These are phyloP conservation scores for Udeniomyces megalosporus DNA, from an alignment of 768 basidiomycete species.

Conservation along the genomic window DNA sequence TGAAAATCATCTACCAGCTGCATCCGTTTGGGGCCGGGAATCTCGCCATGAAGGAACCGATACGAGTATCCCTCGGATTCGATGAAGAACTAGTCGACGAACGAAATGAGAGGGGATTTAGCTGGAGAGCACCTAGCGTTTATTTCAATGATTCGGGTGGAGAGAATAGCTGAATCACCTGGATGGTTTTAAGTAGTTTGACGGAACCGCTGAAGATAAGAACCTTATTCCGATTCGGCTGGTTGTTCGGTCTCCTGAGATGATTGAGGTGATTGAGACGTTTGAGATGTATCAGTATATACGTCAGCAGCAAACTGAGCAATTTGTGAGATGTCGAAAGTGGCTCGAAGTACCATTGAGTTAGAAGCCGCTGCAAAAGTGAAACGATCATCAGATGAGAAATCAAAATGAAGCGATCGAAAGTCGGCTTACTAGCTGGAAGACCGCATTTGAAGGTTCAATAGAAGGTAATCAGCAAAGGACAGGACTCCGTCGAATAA, in stretches of 20 bases:
- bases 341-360: neutral
- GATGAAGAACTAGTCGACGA: too few species aligned
- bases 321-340: neutral
- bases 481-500: too few species aligned
- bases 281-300: too few species aligned
- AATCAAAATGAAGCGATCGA: too few species aligned
- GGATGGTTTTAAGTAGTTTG: constrained; percentile 70
- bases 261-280: too few species aligned
- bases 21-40: constrained; percentile 44
- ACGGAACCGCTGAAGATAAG: constrained; percentile 87
- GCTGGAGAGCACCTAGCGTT: neutral
- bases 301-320: too few species aligned
- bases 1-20: constrained; percentile 72
- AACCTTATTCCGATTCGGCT: constrained; percentile 32
- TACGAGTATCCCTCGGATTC: neutral
- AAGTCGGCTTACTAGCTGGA: too few species aligned
- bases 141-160: too few species aligned
- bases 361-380: neutral
- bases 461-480: too few species aligned
- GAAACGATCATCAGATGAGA: too few species aligned
- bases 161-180: constrained; percentile 20
- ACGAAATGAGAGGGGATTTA: neutral
- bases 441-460: too few species aligned
- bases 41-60: constrained; percentile 6
- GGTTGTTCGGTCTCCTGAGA: neutral